Conservation (phyloP, 768 basidiomycete species). For the Mycena pura region DNA sequence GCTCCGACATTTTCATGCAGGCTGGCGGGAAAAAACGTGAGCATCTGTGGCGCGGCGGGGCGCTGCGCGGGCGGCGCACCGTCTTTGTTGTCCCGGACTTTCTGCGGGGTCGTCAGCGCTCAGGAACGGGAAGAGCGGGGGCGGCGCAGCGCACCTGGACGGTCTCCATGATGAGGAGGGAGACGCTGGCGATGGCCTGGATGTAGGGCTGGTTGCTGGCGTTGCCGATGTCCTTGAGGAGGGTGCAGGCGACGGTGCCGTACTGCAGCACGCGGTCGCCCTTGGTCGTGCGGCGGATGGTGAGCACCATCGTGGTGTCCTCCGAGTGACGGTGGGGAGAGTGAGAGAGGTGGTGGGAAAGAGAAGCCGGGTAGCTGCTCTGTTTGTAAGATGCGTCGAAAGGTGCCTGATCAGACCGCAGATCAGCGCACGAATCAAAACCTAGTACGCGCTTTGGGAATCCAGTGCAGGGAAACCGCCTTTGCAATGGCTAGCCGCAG, state of each 20-base stretch:
- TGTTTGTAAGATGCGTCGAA: too few relatives aligned
- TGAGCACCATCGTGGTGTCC: constrained; percentile 1
- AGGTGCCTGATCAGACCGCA: too few relatives aligned
- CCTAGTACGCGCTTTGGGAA: too few relatives aligned
- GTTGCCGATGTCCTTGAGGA: constrained; percentile 25
- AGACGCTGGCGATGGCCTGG: constrained; percentile 19
- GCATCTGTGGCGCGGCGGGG: not conserved
- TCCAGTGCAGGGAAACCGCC: too few relatives aligned
- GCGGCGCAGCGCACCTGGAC: constrained; percentile 3
- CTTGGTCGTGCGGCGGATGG: not conserved
- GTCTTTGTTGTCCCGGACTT: constrained; percentile 21
- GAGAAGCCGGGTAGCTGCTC: not conserved
- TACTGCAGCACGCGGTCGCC: constrained; percentile 18
- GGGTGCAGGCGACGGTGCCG: constrained; percentile 10
- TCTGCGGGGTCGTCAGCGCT: not conserved
- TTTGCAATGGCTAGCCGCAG: too few relatives aligned
- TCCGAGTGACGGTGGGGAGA: not conserved
- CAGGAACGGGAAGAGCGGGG: too few relatives aligned
- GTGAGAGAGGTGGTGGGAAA: constrained; percentile 11
- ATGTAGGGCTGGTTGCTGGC: constrained; percentile 22
- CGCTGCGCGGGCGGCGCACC: not conserved
- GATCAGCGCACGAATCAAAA: too few relatives aligned
- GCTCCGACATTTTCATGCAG: constrained; percentile 18
- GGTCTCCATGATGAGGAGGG: constrained; percentile 23
- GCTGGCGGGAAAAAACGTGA: not conserved